Evolutionary conservation across 2,329 filamentous ascomycete genomes (phyloP).

Genomic region (Aspergillus japonicus): DNA sequence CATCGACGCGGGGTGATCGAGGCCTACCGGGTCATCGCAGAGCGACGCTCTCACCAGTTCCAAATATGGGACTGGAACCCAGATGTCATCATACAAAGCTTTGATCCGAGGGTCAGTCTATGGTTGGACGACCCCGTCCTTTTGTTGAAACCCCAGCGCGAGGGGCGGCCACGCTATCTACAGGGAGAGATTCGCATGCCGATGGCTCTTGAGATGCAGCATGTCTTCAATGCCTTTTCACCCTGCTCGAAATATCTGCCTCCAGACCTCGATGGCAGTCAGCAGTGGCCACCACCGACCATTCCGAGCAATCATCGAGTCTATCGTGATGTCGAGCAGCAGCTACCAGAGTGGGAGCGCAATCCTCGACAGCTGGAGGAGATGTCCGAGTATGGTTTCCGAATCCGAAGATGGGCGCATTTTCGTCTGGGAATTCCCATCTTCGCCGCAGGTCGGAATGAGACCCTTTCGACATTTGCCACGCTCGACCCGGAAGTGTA

Average conservation of each 20-base stretch:
- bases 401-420: slow-evolving; percentile 74
- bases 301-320: slow-evolving; percentile 65
- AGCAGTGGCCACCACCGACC: slow-evolving; percentile 73
- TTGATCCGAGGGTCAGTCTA: slow-evolving; percentile 67
- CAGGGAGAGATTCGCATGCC: slow-evolving; percentile 52
- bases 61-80: slow-evolving; percentile 65
- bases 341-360: slow-evolving; percentile 47
- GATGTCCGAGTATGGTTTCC: slow-evolving; percentile 68
- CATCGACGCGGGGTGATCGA: slow-evolving; percentile 72
- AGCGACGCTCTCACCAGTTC: slow-evolving; percentile 55
- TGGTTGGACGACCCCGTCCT: slow-evolving; percentile 74
- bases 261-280: slow-evolving; percentile 43
- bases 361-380: slow-evolving; percentile 56
- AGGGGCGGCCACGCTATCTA: slow-evolving; percentile 22
- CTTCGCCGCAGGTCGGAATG: slow-evolving; percentile 30
- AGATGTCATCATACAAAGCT: slow-evolving; percentile 68
- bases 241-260: slow-evolving; percentile 56
- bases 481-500: slow-evolving; percentile 75
- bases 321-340: slow-evolving; percentile 49
- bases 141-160: slow-evolving; percentile 48
- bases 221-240: slow-evolving; percentile 66
- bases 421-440: slow-evolving; percentile 52
- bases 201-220: slow-evolving; percentile 53
- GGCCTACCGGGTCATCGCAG: slow-evolving; percentile 72
- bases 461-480: slow-evolving; percentile 62